Conservation (phyloP, 345 rosid genomes). For the Carallia brachiata region DNA sequence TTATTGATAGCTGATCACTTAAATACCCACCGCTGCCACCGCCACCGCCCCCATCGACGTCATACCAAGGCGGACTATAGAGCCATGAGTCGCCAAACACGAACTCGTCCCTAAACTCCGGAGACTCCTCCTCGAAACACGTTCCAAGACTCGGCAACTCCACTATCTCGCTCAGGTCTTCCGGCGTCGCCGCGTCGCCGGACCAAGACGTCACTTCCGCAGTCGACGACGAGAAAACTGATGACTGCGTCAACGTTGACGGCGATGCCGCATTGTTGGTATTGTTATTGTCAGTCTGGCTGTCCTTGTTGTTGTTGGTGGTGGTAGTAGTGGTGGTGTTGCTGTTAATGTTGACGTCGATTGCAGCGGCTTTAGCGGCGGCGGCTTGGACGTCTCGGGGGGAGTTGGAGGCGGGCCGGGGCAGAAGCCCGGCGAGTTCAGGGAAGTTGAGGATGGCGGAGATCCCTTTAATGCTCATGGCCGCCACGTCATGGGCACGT, state of each 20-base stretch:
- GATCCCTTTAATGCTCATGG: constrained; percentile 74
- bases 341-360: constrained; percentile 31
- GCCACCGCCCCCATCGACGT: constrained; percentile 30
- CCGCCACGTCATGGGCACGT: constrained; percentile 97
- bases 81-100: constrained; percentile 58
- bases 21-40: constrained; percentile 28
- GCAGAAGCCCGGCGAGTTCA: constrained; percentile 60
- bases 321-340: not conserved
- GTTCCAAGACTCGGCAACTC: constrained; percentile 70
- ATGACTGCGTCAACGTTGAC: constrained; percentile 12
- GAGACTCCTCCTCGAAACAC: constrained; percentile 41
- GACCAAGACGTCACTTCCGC: constrained; percentile 18
- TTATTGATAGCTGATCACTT: constrained; percentile 32
- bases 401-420: constrained; percentile 72
- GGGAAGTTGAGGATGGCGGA: constrained; percentile 90
- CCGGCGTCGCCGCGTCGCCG: constrained; percentile 50
- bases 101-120: constrained; percentile 52
- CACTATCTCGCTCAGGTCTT: constrained; percentile 74
- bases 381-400: constrained; percentile 94
- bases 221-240: constrained; percentile 8
- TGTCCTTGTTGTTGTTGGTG: not conserved
- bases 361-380: constrained; percentile 77
- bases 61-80: constrained; percentile 42
- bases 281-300: not conserved
- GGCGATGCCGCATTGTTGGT: constrained; percentile 5